phyloP scores from a whole-genome alignment of 2,329 filamentous ascomycete species.

The Furcasterigmium furcatum region DNA sequence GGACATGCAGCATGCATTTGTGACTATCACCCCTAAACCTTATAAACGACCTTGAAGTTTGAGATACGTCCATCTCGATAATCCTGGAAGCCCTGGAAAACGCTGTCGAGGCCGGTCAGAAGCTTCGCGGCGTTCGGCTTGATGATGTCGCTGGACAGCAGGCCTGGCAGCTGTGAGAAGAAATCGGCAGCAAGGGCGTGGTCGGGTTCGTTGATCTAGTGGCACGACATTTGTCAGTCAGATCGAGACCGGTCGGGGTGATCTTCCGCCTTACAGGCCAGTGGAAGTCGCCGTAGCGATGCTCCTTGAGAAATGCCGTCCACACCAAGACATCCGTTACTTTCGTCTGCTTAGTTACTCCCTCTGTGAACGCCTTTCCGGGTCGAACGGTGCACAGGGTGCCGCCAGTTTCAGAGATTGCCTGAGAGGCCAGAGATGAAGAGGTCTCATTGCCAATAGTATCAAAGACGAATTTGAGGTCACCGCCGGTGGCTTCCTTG shows the following conservation, averaged over 20 bases:
- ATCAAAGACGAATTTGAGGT: conserved; percentile 33
- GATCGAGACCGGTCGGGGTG: too few species aligned
- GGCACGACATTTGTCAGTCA: neutral
- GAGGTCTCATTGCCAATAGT: conserved; percentile 35
- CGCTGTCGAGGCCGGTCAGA: conserved; percentile 22
- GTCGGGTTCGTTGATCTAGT: conserved; percentile 27
- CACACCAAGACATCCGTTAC: conserved; percentile 38
- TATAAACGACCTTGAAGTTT: conserved; percentile 34
- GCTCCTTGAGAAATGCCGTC: conserved; percentile 36
- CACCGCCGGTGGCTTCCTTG: conserved; percentile 20
- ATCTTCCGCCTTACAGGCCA: conserved; percentile 26
- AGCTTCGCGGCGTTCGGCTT: conserved; percentile 27
- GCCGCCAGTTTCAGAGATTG: conserved; percentile 21
- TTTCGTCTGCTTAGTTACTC: conserved; percentile 24
- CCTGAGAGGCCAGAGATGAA: conserved; percentile 25
- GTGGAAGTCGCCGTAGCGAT: conserved; percentile 27
- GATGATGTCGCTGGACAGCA: conserved; percentile 27
- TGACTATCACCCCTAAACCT: conserved; percentile 15
- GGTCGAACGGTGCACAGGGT: conserved; percentile 36
- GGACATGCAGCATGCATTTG: too few species aligned
- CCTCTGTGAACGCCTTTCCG: conserved; percentile 32
- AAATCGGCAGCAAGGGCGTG: conserved; percentile 30
- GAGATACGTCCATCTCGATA: conserved; percentile 35
- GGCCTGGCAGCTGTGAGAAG: conserved; percentile 28
- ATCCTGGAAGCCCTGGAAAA: conserved; percentile 30